phyloP scores from a whole-genome alignment of 2,329 filamentous ascomycete genomes.

The Penicillium sp. region DNA sequence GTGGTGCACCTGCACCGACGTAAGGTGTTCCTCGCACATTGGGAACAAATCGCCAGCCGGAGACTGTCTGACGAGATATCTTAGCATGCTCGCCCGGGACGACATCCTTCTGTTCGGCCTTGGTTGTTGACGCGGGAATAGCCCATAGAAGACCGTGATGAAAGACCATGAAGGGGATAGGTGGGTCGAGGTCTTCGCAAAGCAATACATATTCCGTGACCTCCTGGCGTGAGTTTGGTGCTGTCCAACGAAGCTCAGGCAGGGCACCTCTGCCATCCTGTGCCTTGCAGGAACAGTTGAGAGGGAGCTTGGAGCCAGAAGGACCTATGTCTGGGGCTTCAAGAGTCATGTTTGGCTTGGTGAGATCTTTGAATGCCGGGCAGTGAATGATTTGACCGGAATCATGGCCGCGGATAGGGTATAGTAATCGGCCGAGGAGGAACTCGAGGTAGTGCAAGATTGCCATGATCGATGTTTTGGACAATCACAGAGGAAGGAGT shows the following conservation, averaged over 20 bases:
- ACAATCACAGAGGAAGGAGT: no score
- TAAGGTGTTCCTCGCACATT: slow-evolving; percentile 28
- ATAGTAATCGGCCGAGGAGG: slow-evolving; percentile 22
- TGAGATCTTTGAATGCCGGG: slow-evolving; percentile 24
- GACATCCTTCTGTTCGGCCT: slow-evolving; percentile 20
- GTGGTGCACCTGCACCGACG: slow-evolving; percentile 27
- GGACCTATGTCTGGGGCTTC: slow-evolving; percentile 25
- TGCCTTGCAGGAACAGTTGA: slow-evolving; percentile 25
- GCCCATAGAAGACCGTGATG: slow-evolving; percentile 34
- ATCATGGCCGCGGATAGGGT: slow-evolving; percentile 30
- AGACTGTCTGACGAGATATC: slow-evolving; percentile 19
- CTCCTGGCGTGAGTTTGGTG: slow-evolving; percentile 13
- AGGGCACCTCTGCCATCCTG: slow-evolving; percentile 24
- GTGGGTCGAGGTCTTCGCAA: slow-evolving; percentile 34
- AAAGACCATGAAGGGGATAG: slow-evolving; percentile 29
- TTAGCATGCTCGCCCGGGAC: slow-evolving; percentile 8
- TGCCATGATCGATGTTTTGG: neutral
- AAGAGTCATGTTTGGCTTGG: slow-evolving; percentile 27
- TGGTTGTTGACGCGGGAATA: slow-evolving; percentile 27
- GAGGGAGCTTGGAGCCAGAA: slow-evolving; percentile 25
- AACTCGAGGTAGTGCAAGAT: slow-evolving; percentile 22
- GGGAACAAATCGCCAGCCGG: slow-evolving; percentile 33
- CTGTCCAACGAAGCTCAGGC: slow-evolving; percentile 28
- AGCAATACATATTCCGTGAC: slow-evolving; percentile 32
- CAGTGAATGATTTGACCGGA: slow-evolving; percentile 23